Evolutionary conservation across 441 rosid genomes (phyloP).

Genomic region (Pelargonium fulgidum): DNA sequence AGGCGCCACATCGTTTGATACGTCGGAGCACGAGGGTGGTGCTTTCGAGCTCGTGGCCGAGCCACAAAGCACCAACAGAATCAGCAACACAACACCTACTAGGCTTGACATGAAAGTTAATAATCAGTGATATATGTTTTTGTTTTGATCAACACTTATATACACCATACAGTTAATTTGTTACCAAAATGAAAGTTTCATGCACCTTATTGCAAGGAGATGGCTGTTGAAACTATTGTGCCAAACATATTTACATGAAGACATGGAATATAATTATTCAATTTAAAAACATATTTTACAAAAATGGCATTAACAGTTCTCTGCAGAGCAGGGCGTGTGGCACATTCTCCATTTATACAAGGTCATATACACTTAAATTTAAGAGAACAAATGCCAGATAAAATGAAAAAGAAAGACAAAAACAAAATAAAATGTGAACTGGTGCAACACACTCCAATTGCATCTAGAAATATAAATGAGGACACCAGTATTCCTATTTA

Average conservation of each 20-base stretch:
- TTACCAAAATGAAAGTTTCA: neutral
- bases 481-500: neutral
- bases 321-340: neutral
- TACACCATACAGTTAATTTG: neutral
- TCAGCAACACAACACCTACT: neutral
- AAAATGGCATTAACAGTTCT: neutral
- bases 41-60: neutral
- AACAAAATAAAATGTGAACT: neutral
- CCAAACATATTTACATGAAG: too few relatives aligned
- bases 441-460: neutral
- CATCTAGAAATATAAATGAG: neutral
- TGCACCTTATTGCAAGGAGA: neutral
- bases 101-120: neutral
- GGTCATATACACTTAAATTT: conserved; percentile 13
- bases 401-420: neutral
- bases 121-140: neutral
- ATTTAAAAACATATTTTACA: neutral
- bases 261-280: neutral
- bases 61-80: neutral
- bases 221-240: neutral
- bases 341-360: conserved; percentile 6
- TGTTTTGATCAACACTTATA: too few relatives aligned
- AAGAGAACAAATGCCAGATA: neutral
- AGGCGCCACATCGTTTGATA: neutral
- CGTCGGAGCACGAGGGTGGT: neutral